These are phyloP conservation scores for Pythium folliculosum DNA, from an alignment of 352 stramenopile genomes.

Conservation along the genomic window DNA sequence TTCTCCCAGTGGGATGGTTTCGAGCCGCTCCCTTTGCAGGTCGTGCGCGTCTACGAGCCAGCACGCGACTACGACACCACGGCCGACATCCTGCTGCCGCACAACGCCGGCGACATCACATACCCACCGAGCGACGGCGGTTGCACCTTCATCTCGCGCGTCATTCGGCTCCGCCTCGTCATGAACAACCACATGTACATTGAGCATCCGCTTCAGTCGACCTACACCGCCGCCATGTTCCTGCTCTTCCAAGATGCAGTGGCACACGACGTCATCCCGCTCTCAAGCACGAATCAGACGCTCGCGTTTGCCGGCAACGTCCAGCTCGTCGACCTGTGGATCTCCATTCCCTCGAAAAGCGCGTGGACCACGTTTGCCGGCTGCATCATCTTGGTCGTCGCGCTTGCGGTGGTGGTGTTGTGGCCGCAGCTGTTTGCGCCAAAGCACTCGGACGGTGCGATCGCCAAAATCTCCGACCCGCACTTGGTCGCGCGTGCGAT, in stretches of 20 bases:
- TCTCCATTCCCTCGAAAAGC: not conserved
- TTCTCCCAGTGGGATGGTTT: no score
- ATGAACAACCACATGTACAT: slow-evolving; percentile 5
- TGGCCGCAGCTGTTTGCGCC: not conserved
- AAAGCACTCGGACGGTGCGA: not conserved
- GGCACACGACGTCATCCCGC: not conserved
- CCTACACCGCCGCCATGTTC: slow-evolving; percentile 2
- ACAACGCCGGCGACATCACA: not conserved
- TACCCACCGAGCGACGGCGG: not conserved
- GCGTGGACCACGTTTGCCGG: not conserved
- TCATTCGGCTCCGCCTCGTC: not conserved
- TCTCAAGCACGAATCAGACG: not conserved
- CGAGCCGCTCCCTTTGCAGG: not conserved
- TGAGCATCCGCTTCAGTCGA: not conserved
- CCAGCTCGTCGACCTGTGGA: not conserved
- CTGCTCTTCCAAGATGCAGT: slow-evolving; percentile 1
- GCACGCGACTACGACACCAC: not conserved
- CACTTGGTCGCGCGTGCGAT: not conserved
- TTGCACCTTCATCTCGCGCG: not conserved
- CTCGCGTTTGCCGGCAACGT: not conserved
- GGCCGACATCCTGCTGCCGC: slow-evolving; percentile 6
- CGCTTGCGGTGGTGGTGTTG: not conserved
- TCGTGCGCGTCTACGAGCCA: not conserved
- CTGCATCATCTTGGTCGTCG: not conserved
- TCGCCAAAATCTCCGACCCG: not conserved